Base-by-base conservation (phyloP, 1,284 basidiomycete species). In the Athelia sp. region DNA sequence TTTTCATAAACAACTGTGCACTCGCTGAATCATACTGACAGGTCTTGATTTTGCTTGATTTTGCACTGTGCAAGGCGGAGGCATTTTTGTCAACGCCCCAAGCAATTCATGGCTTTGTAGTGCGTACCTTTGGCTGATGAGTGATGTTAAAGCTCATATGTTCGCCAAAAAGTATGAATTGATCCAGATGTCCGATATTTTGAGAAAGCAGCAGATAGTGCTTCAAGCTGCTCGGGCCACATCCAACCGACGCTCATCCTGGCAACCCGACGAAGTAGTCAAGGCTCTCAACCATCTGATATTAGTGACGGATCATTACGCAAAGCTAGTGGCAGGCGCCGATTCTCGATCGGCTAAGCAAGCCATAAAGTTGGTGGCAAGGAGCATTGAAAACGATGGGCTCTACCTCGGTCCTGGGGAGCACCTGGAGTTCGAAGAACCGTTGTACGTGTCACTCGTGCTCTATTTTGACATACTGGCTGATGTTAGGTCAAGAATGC, bases 371-470 rank as follows among this genome's bases (percentile, higher is more conserved):
- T 60, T 74, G 9, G 71, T 87, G 19, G 72, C 75, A 24, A 66
- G 67, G 52, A 77, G 82, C 29, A 74, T 86, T 24, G 83, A 85
- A 53, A 69, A 69, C 47, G 75, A 84, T 55, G 84, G 83, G 0
- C 58, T 84, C 45, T 69, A 73, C 42, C 69, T 66, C n/a, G 36
- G 36, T 9, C 15, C 36, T 11, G 57, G 64, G n/a, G 63, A 61
- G 22, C 68, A 72, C 32, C 40, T 58, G 45, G 62, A 59, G 22
- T 70, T 73, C 42, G 68, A 71, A 32, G 72, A 75, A 46, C 72
- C 73, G 48, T 64, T 67, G 75, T 81, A 63, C 68, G 80, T 73
- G 18, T 35, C 29, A 14, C 23, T 24, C 29, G 22, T 18, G 18
- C 46, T 42, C 11, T 18, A 24, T 22, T 18, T 36, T n/a, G n/a